phyloP scores from a whole-genome alignment of 805 yeast species.

The Ogataea ganodermae region DNA sequence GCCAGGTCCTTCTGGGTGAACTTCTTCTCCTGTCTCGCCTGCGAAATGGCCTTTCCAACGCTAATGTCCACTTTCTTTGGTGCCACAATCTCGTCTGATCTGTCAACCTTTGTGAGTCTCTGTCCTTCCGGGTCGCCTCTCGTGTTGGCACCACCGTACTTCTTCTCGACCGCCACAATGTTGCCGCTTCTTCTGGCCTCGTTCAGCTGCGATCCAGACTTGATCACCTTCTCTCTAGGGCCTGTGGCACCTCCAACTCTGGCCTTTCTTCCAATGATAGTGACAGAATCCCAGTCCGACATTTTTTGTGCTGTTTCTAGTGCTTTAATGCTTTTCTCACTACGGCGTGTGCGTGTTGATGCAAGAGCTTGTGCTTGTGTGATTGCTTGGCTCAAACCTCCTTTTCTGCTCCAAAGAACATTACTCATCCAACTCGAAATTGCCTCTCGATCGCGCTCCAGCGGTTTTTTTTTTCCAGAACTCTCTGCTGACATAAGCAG shows the following conservation, averaged over 20 bases:
- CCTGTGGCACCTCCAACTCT: slow-evolving; percentile 80
- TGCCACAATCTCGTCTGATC: slow-evolving; percentile 89
- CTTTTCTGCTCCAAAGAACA: not conserved
- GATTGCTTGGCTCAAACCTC: not conserved
- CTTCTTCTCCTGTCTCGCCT: slow-evolving; percentile 85
- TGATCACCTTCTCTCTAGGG: slow-evolving; percentile 83
- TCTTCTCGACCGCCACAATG: slow-evolving; percentile 90
- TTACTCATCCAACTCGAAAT: not conserved
- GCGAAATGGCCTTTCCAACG: slow-evolving; percentile 86
- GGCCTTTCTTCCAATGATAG: slow-evolving; percentile 86
- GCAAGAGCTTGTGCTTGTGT: not conserved
- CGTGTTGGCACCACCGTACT: slow-evolving; percentile 70
- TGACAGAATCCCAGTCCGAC: slow-evolving; percentile 90
- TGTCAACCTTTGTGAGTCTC: slow-evolving; percentile 88
- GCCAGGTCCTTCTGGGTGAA: slow-evolving; percentile 96
- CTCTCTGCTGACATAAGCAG: not conserved
- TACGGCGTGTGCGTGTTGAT: no score
- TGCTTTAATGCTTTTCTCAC: no score
- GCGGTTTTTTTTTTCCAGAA: slow-evolving; percentile 8
- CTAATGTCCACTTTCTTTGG: slow-evolving; percentile 81
- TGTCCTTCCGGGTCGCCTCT: slow-evolving; percentile 86
- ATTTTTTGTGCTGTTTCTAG: no score
- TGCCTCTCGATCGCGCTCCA: slow-evolving; percentile 3
- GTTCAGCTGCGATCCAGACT: slow-evolving; percentile 74
- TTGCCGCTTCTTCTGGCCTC: slow-evolving; percentile 93